These are phyloP conservation scores for Withania somnifera DNA, from an alignment of 305 asterid genomes.

Conservation along the genomic window DNA sequence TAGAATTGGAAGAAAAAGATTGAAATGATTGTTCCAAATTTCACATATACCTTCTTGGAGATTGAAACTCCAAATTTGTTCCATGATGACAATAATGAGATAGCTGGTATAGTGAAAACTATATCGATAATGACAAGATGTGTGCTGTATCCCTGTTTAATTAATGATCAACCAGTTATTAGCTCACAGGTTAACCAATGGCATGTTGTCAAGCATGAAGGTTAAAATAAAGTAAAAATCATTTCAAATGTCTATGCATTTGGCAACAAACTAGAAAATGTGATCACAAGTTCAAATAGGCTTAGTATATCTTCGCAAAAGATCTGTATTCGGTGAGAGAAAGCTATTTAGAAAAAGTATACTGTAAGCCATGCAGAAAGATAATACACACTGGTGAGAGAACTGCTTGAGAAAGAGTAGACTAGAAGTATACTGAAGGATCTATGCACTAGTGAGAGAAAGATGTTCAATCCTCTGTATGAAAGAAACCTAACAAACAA, in stretches of 20 bases:
- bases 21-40: no score
- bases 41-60: no score
- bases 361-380: not conserved
- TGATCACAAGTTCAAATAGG: not conserved
- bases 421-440: not conserved
- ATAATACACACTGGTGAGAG: not conserved
- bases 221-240: not conserved
- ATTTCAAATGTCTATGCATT: not conserved
- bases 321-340: not conserved
- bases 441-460: not conserved
- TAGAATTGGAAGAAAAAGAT: no score
- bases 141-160: not conserved
- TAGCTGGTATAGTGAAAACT: no score
- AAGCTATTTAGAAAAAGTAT: not conserved
- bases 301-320: not conserved
- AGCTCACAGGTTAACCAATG: not conserved
- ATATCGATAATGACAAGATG: no score
- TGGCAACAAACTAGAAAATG: not conserved
- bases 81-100: not conserved
- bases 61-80: no score
- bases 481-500: not conserved
- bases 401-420: not conserved
- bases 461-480: not conserved
- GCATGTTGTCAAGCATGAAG: not conserved
- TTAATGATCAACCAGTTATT: not conserved